These are phyloP conservation scores for Lonicera japonica DNA, from an alignment of 129 eudicot species.

Conservation along the genomic window DNA sequence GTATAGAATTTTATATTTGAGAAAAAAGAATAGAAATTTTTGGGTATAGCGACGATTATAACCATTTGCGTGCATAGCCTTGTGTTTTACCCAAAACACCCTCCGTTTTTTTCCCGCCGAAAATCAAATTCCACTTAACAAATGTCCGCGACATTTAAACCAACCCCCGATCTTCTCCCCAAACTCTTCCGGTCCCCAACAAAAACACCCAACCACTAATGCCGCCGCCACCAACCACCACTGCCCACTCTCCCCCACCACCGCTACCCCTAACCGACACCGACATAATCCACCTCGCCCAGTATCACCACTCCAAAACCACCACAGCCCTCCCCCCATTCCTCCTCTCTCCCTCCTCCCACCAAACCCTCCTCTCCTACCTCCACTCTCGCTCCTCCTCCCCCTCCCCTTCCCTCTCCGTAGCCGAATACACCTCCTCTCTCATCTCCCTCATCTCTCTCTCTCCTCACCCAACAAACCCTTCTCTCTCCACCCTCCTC, in stretches of 20 bases:
- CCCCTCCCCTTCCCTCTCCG: conserved; percentile 37
- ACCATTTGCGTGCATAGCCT: too few species aligned
- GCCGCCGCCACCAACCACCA: conserved; percentile 18
- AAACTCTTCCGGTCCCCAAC: not conserved
- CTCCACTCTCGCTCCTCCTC: conserved; percentile 44
- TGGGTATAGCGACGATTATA: too few species aligned
- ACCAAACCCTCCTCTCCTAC: conserved; percentile 56
- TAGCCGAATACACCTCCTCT: conserved; percentile 56
- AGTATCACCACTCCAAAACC: conserved; percentile 25
- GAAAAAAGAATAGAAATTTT: too few species aligned
- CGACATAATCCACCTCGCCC: conserved; percentile 57
- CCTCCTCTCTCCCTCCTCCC: conserved; percentile 48
- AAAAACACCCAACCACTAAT: not conserved
- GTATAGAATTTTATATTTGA: too few species aligned
- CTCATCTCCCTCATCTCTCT: conserved; percentile 46
- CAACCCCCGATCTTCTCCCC: not conserved
- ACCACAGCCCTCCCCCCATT: conserved; percentile 47
- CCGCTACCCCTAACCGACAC: conserved; percentile 21
- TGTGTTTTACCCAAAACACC: too few species aligned
- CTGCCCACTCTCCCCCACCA: conserved; percentile 21
- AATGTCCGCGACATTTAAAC: not conserved
- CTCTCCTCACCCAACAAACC: conserved; percentile 8
- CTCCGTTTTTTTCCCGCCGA: too few species aligned
- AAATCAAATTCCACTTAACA: not conserved
- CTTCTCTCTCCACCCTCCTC: conserved; percentile 41